Conservation (phyloP, 2,329 filamentous ascomycete species). For the Alternaria angustiovoidea region DNA sequence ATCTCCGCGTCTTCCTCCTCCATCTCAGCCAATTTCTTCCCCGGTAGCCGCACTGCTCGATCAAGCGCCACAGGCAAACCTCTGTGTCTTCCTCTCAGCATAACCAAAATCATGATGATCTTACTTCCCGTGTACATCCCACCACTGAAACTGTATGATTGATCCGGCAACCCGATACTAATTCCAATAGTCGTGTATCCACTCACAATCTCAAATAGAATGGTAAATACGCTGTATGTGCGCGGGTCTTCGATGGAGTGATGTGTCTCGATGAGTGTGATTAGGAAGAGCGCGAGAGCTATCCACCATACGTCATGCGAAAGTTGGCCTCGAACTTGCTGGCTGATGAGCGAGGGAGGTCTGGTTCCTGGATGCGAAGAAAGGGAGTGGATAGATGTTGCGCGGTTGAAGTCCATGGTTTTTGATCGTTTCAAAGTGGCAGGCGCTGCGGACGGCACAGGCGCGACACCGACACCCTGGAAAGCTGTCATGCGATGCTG, state of each 20-base stretch:
- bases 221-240: constrained; percentile 32
- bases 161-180: constrained; percentile 30
- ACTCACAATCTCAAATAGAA: constrained; percentile 33
- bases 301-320: constrained; percentile 37
- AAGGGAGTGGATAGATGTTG: constrained; percentile 29
- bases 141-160: constrained; percentile 31
- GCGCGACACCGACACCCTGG: constrained; percentile 32
- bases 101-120: constrained; percentile 29
- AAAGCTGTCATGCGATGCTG: constrained; percentile 33
- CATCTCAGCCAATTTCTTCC: constrained; percentile 27
- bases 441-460: constrained; percentile 14
- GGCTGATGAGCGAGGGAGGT: constrained; percentile 30
- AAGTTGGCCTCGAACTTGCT: constrained; percentile 34
- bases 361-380: constrained; percentile 19
- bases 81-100: constrained; percentile 31
- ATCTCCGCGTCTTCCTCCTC: constrained; percentile 34
- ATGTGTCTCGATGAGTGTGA: constrained; percentile 33
- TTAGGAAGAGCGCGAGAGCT: constrained; percentile 31
- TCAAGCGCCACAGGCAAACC: constrained; percentile 32
- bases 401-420: constrained; percentile 29
- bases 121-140: constrained; percentile 34
- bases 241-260: constrained; percentile 31
- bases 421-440: constrained; percentile 16
- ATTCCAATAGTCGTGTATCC: constrained; percentile 35
- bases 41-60: constrained; percentile 30